Evolutionary conservation across 2,329 filamentous ascomycete species (phyloP), one percentile per base, ranked within the genome.

Genomic region (Alternaria incomplexa): DNA sequence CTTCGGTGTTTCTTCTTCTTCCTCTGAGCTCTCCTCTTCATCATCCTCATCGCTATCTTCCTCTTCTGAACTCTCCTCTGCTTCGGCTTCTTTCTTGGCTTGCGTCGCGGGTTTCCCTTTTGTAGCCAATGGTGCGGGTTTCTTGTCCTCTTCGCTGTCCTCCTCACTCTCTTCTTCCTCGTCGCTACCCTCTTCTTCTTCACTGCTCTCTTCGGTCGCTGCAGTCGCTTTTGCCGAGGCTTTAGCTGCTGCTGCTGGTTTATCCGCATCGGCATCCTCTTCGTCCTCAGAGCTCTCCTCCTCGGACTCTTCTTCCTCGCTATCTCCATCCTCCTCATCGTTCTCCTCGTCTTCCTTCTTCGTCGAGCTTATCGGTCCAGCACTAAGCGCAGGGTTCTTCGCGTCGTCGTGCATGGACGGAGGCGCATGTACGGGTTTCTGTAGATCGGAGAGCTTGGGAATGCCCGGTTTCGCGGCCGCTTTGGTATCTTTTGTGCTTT

Each of bases 351-450:
- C 71, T 15, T 54, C 61, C 26, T 57, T 65, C 46, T 66, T 56
- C 12, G 62, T 69, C 13, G 63, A 57, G 43, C 66, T 65, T 54
- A 67, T 63, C 2, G 74, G 74, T 0, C 67, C 70, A 7, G 69
- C 67, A 20, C 63, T 63, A 17, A 76, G 62, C n/a, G 62, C 68
- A 9, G 73, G 66, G 25, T 76, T 71, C 46, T 64, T 67, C n/a
- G 68, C 71, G 52, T 75, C 75, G 10, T 58, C 63, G 48, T 73
- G 67, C 62, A 70, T 73, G 4, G 68, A 70, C 0, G 75, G 67
- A 15, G 71, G 71, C 7, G 63, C 53, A 10, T 74, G 68, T 8
- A 75, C 61, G 2, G 68, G 65, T 60, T 74, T 72, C 43, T 72
- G 69, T 13, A 62, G 50, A 30, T 60, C 50, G 9, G 65, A 48